These are phyloP conservation scores for Penicillium sp. DNA, from an alignment of 2,329 filamentous ascomycete species.

Conservation along the genomic window DNA sequence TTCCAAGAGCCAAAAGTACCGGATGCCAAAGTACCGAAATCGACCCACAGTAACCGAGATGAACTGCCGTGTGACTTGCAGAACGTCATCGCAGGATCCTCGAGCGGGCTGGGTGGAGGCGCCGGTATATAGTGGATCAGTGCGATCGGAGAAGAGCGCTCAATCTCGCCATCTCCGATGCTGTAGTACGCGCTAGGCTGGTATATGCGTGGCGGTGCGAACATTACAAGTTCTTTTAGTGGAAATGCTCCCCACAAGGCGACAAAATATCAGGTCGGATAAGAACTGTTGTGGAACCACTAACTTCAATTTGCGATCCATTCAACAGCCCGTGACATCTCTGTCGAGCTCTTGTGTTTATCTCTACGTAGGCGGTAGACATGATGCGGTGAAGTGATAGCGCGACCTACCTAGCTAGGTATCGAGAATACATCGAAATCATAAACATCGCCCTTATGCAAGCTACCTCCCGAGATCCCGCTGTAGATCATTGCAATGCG, in stretches of 20 bases:
- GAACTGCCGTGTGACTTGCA: background rate
- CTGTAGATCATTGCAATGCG: background rate
- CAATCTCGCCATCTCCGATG: too few species aligned
- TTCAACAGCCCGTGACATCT: background rate
- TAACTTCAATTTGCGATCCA: background rate
- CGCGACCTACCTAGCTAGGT: background rate
- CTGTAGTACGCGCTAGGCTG: background rate
- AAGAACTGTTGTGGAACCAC: too few species aligned
- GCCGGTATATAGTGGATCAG: background rate
- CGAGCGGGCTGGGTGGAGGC: background rate
- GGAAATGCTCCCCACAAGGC: background rate
- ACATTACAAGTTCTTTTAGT: too few species aligned
- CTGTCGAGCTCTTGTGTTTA: too few species aligned
- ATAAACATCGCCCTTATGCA: conserved; percentile 6
- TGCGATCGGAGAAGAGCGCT: background rate
- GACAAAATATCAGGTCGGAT: background rate
- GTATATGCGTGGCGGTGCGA: background rate
- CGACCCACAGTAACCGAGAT: background rate
- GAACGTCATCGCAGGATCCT: background rate
- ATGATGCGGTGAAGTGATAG: background rate
- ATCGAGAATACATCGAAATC: background rate
- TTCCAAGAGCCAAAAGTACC: background rate
- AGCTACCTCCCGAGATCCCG: conserved; percentile 15
- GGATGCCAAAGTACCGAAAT: background rate
- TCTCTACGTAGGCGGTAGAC: background rate